These are phyloP conservation scores for Stipa capillata DNA, from an alignment of 176 grass and related monocot genomes.

Conservation along the genomic window DNA sequence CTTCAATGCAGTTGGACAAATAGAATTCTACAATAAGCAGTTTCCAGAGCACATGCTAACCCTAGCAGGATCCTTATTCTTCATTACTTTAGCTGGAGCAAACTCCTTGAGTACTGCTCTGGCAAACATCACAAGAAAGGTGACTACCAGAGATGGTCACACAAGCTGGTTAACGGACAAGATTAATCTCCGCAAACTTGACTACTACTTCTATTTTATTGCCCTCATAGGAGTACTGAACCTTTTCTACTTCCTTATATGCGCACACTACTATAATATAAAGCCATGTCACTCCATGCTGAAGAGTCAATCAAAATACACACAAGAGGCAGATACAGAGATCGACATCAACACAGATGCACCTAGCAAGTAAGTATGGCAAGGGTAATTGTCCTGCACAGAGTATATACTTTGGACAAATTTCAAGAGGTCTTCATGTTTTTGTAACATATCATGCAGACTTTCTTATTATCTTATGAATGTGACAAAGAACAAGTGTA, in stretches of 20 bases:
- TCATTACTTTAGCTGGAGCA: constrained; percentile 33
- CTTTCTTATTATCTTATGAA: neutral
- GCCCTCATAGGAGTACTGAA: constrained; percentile 45
- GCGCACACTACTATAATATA: constrained; percentile 64
- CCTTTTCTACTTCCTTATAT: constrained; percentile 59
- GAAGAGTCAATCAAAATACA: constrained; percentile 12
- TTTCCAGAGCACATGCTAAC: constrained; percentile 81
- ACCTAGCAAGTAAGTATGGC: constrained; percentile 2
- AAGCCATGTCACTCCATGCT: constrained; percentile 35
- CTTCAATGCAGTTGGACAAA: constrained; percentile 66
- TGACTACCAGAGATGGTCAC: constrained; percentile 23
- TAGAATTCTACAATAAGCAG: constrained; percentile 82
- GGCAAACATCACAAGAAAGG: constrained; percentile 33
- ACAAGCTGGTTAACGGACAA: constrained; percentile 52
- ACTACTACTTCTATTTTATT: constrained; percentile 58
- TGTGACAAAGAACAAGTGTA: constrained; percentile 1
- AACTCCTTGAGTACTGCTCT: constrained; percentile 62
- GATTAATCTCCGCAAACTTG: constrained; percentile 56
- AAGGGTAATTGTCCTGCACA: neutral
- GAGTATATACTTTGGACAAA: constrained; percentile 3
- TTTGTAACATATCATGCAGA: neutral
- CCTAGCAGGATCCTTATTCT: constrained; percentile 55
- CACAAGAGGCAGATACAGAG: constrained; percentile 19
- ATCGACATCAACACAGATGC: neutral
- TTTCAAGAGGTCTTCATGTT: neutral